Conservation (phyloP, 2,329 filamentous ascomycete genomes). For the Fusarium keratoplasticum region DNA sequence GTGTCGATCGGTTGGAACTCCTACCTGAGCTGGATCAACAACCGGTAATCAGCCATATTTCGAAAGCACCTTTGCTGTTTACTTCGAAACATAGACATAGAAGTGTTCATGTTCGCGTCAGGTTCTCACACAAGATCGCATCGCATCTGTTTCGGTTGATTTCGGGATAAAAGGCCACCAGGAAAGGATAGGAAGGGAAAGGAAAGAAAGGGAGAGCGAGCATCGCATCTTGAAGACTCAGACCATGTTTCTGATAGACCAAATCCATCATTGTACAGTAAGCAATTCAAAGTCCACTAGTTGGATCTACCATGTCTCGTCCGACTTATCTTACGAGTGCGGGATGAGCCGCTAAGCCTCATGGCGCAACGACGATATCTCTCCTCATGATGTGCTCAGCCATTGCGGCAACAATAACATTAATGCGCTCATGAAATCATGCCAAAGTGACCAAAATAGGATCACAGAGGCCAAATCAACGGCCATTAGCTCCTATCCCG, state of each 20-base stretch:
- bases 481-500: constrained; percentile 10
- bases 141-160: constrained; percentile 7
- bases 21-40: constrained; percentile 72
- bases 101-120: constrained; percentile 20
- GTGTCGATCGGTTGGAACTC: constrained; percentile 77
- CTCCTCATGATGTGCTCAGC: constrained; percentile 18
- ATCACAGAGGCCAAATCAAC: constrained; percentile 4
- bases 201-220: constrained; percentile 6
- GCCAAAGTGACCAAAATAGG: constrained; percentile 1
- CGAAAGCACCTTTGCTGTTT: not conserved
- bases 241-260: constrained; percentile 26
- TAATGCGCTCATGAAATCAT: not conserved
- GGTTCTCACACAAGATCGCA: not conserved
- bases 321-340: constrained; percentile 25
- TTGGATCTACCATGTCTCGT: constrained; percentile 14
- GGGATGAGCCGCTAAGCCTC: constrained; percentile 25
- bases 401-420: not conserved
- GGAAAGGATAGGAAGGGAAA: not conserved
- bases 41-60: constrained; percentile 45
- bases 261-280: constrained; percentile 21
- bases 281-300: constrained; percentile 16
- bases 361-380: constrained; percentile 5
- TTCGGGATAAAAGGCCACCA: constrained; percentile 16
- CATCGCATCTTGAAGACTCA: constrained; percentile 4
- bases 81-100: constrained; percentile 32